Evolutionary conservation across 1,284 basidiomycete species (phyloP).

Genomic region (Sutorius eximius): DNA sequence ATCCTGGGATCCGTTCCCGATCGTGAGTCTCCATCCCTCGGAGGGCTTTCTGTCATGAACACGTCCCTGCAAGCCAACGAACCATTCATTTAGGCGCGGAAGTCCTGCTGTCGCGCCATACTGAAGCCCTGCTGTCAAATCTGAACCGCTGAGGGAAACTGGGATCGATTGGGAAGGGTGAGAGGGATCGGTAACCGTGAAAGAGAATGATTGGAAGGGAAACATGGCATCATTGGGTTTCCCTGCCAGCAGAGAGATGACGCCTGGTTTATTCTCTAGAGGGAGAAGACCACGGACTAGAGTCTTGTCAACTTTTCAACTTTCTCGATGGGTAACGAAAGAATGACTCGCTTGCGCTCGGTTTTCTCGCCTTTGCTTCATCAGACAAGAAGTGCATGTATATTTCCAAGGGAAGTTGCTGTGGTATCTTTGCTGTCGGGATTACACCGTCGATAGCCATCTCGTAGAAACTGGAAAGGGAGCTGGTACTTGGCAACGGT

Average conservation of each 20-base stretch:
- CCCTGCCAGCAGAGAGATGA: conserved; percentile 85
- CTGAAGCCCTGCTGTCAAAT: conserved; percentile 68
- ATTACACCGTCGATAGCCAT: conserved; percentile 13
- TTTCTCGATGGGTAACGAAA: not conserved
- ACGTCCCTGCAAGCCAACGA: conserved; percentile 64
- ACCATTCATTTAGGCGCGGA: conserved; percentile 61
- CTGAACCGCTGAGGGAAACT: conserved; percentile 54
- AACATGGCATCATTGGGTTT: conserved; percentile 91
- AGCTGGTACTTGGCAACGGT: not conserved
- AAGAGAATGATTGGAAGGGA: conserved; percentile 78
- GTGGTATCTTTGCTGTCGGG: not conserved
- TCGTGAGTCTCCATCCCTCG: conserved; percentile 72
- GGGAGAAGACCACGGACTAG: conserved; percentile 68
- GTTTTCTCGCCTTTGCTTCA: conserved; percentile 54
- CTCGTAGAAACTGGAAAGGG: not conserved
- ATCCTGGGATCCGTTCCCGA: conserved; percentile 88
- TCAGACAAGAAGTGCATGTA: conserved; percentile 60
- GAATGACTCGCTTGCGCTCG: conserved; percentile 55
- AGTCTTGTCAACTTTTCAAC: conserved; percentile 5
- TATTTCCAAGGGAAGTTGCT: conserved; percentile 46
- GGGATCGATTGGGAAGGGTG: conserved; percentile 45
- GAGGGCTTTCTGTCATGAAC: conserved; percentile 59
- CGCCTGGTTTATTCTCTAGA: conserved; percentile 73
- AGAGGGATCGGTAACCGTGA: conserved; percentile 52
- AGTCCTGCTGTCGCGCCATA: conserved; percentile 80